Evolutionary conservation across 1,284 basidiomycete genomes (phyloP), one percentile per base, ranked within the genome.

Genomic region (Trichosporon sp.): DNA sequence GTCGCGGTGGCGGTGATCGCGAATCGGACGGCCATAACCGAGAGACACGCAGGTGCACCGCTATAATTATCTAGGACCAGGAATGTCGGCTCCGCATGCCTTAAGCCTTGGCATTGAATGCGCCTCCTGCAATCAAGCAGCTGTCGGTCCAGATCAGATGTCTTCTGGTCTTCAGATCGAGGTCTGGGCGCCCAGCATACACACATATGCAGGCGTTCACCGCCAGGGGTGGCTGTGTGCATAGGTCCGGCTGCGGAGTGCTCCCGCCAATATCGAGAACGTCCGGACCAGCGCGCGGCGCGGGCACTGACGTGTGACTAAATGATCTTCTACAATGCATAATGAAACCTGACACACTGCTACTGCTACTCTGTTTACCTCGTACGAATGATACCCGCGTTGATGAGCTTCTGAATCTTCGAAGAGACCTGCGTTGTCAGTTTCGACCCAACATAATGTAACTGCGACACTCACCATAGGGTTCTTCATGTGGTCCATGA

Each of bases 401-500:
- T 94, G 80, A 97, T 87, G 60, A 99, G 87, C 85, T 98, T 98
- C 84, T 92, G 88, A 68, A 82, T 75, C 75, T 81, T 81, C 25
- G 66, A 47, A 15, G 75, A 74, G 62, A 81, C 75, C 75, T 75
- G 63, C 18, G 23, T 32, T 23, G 13, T 34, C 23, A 60, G 27
- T 42, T 31, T 9, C 32, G 25, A 11, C 1, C 13, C 38, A 32
- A 29, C 25, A 1, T 0, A 15, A 42, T 3, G 13, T 21, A 23
- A 68, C 38, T 42, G 38, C 12, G 18, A n/a, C 31, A 34, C 32
- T 65, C 51, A 83, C 80, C 68, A 87, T 86, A 8, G 93, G 92
- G 80, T 96, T 98, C 88, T 95, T 94, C 92, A 99, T 93, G 84
- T 99, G 96, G 75, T 98, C 93, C 83, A 94, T 92, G 71, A 99